These are phyloP conservation scores for Candida tetrigidarum DNA, from an alignment of 1,139 yeast species.

Conservation along the genomic window DNA sequence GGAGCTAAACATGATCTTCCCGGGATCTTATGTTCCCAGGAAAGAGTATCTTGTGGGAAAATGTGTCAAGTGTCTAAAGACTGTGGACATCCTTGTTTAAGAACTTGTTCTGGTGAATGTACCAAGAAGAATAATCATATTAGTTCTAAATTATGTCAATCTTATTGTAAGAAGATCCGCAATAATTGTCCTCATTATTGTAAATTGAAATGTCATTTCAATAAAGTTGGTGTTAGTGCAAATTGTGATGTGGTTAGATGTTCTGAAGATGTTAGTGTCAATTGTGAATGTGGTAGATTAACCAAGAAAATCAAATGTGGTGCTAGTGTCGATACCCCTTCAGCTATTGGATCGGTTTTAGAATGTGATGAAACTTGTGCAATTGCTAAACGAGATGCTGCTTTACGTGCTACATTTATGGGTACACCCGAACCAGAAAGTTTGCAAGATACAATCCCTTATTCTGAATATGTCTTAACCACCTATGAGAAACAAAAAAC, in stretches of 20 bases:
- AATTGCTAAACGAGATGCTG: slow-evolving; percentile 58
- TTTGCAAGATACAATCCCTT: slow-evolving; percentile 30
- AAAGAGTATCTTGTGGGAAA: slow-evolving; percentile 71
- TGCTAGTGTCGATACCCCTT: slow-evolving; percentile 36
- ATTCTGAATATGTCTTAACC: slow-evolving; percentile 45
- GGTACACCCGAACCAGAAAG: slow-evolving; percentile 26
- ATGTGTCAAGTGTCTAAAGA: slow-evolving; percentile 59
- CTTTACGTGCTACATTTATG: slow-evolving; percentile 66
- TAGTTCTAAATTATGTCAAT: slow-evolving; percentile 49
- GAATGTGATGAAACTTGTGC: slow-evolving; percentile 78
- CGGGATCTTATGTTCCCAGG: slow-evolving; percentile 74
- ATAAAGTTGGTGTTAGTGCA: slow-evolving; percentile 37
- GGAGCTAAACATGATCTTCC: slow-evolving; percentile 57
- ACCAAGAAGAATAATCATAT: slow-evolving; percentile 36
- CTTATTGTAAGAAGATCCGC: slow-evolving; percentile 56
- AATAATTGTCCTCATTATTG: slow-evolving; percentile 68
- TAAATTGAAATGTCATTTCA: slow-evolving; percentile 65
- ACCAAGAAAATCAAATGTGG: slow-evolving; percentile 55
- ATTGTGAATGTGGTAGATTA: slow-evolving; percentile 70
- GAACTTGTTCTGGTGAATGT: slow-evolving; percentile 54
- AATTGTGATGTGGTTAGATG: slow-evolving; percentile 48
- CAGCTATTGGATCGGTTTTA: slow-evolving; percentile 38
- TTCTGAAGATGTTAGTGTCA: slow-evolving; percentile 49
- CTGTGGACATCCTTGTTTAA: slow-evolving; percentile 76
- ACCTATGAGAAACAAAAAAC: slow-evolving; percentile 53